phyloP scores from a whole-genome alignment of 176 grass and related monocot genomes.

The Urochloa ruziziensis region DNA sequence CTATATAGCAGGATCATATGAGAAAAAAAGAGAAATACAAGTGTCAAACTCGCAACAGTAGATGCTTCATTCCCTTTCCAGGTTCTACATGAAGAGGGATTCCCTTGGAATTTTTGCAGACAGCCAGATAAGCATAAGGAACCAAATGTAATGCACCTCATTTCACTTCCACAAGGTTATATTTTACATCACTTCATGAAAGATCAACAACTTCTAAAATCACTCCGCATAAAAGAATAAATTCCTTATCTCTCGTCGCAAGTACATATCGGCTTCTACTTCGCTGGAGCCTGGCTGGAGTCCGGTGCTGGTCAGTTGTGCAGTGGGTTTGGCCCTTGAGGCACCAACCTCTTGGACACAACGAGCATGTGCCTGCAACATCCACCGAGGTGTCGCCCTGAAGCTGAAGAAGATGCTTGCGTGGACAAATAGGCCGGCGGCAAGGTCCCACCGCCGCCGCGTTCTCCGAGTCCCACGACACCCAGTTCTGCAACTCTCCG shows the following conservation, averaged over 20 bases:
- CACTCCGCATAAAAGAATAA: background rate
- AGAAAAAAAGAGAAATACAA: background rate
- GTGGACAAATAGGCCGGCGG: background rate
- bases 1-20: background rate
- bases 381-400: background rate
- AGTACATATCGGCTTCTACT: background rate
- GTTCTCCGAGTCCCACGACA: background rate
- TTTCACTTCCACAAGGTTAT: background rate
- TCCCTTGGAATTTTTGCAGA: background rate
- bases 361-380: slow-evolving; percentile 8
- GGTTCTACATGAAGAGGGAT: background rate
- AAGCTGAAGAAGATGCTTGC: background rate
- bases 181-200: slow-evolving; percentile 2
- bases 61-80: background rate
- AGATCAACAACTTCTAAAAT: background rate
- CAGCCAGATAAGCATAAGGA: too few species aligned
- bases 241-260: background rate
- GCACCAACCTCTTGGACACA: slow-evolving; percentile 69
- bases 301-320: slow-evolving; percentile 49
- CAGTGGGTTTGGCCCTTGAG: slow-evolving; percentile 82
- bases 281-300: too few species aligned
- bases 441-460: background rate
- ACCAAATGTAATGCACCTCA: background rate
- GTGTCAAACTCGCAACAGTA: background rate
- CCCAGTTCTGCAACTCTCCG: slow-evolving; percentile 14